These are phyloP conservation scores for Teratosphaeria destructans DNA, from an alignment of 2,329 filamentous ascomycete species.

Conservation along the genomic window DNA sequence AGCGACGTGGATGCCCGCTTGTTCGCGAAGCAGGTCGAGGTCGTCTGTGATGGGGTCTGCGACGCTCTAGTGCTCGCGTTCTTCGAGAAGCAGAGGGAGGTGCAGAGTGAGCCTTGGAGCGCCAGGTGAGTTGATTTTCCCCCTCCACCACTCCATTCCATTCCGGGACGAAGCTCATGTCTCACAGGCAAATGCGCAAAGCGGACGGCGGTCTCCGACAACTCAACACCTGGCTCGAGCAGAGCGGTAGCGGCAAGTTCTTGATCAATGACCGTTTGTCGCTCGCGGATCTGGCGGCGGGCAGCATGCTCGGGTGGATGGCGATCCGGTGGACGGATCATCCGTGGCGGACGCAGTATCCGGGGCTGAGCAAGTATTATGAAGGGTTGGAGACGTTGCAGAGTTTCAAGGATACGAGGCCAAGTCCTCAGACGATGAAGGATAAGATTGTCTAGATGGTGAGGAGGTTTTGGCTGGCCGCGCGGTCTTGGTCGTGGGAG, in stretches of 20 bases:
- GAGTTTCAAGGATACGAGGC: slow-evolving; percentile 27
- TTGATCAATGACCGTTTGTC: slow-evolving; percentile 24
- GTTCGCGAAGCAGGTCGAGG: slow-evolving; percentile 26
- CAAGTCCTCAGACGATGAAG: slow-evolving; percentile 24
- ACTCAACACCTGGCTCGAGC: slow-evolving; percentile 21
- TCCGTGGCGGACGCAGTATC: slow-evolving; percentile 25
- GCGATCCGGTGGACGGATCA: slow-evolving; percentile 23
- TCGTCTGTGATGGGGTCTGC: slow-evolving; percentile 27
- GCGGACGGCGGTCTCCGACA: slow-evolving; percentile 26
- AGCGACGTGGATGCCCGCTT: slow-evolving; percentile 18
- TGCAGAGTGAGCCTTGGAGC: slow-evolving; percentile 24
- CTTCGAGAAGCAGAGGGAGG: slow-evolving; percentile 26
- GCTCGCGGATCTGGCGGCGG: slow-evolving; percentile 27
- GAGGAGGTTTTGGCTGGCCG: not conserved
- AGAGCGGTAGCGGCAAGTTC: slow-evolving; percentile 13
- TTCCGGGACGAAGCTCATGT: not conserved
- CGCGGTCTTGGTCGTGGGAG: not conserved
- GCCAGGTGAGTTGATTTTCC: slow-evolving; percentile 6
- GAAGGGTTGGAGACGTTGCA: slow-evolving; percentile 34
- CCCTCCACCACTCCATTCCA: not conserved
- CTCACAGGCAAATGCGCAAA: slow-evolving; percentile 26
- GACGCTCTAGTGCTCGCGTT: slow-evolving; percentile 29
- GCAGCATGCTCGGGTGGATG: slow-evolving; percentile 26
- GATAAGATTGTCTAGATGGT: slow-evolving; percentile 25
- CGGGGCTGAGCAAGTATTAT: slow-evolving; percentile 35